Evolutionary conservation across 805 yeast genomes (phyloP).

Genomic region (Candida krabiensis): DNA sequence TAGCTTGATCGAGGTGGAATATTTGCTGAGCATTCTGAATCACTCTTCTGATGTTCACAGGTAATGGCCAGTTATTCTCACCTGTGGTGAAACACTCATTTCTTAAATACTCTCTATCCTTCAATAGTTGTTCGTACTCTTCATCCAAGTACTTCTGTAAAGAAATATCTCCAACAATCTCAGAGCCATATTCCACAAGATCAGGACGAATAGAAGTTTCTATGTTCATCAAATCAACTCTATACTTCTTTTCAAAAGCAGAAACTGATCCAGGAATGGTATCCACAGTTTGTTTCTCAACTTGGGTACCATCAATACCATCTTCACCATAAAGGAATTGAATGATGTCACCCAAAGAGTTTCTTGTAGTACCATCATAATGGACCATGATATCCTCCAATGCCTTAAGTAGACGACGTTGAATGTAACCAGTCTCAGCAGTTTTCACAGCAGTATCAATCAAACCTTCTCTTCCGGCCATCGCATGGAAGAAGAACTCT

Average conservation of each 20-base stretch:
- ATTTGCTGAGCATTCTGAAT: conserved; percentile 97
- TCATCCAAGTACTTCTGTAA: conserved; percentile 78
- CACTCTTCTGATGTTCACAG: conserved; percentile 95
- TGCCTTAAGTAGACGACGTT: conserved; percentile 96
- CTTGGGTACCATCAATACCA: conserved; percentile 98
- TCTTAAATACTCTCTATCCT: conserved; percentile 81
- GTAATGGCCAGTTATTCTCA: conserved; percentile 96
- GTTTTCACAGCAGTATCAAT: conserved; percentile 99
- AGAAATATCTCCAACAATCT: conserved; percentile 84
- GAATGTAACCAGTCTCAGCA: conserved; percentile 98
- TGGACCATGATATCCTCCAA: conserved; percentile 97
- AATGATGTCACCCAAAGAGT: conserved; percentile 93
- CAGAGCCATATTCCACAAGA: conserved; percentile 83
- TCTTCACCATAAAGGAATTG: conserved; percentile 99
- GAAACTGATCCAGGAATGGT: conserved; percentile 91
- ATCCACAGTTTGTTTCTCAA: conserved; percentile 93
- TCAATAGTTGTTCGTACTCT: conserved; percentile 75
- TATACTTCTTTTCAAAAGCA: conserved; percentile 78
- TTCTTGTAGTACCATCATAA: conserved; percentile 97
- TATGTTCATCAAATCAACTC: conserved; percentile 81
- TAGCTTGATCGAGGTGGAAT: conserved; percentile 87
- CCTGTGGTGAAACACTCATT: conserved; percentile 84
- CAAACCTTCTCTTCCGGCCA: conserved; percentile 99
- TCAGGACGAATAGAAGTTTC: conserved; percentile 66
- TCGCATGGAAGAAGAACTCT: conserved; percentile 98